Base-by-base conservation (phyloP, 2,329 filamentous ascomycete genomes). In the Aureobasidium sp. region DNA sequence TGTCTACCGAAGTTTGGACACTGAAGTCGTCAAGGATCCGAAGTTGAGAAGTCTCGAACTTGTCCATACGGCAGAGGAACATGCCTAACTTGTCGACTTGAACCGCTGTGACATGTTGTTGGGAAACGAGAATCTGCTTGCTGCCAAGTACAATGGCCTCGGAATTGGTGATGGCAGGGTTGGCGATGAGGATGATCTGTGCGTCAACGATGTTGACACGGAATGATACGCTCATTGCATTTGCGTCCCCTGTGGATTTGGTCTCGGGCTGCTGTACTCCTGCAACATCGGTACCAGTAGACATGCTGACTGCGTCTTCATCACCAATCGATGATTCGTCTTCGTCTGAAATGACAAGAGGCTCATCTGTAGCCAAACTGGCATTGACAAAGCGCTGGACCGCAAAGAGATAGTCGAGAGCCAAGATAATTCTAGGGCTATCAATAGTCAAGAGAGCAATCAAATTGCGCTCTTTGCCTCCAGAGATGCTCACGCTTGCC, bases 1-100 rank as follows among this genome's bases (percentile, higher is more conserved):
- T 86, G 69, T 99, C 93, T 79, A 99, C 85, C 3, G 90, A 94
- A 68, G 96, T 81, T 65, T 94, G 89, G 10, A 97, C 79, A 3
- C 91, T 96, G 72, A 99, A 99, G 74, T 99, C 92, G 70, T 99
- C 95, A 37, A 99, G 84, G 64, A 99, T 96, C n/a, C 94, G 86
- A 50, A 99, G 81, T 41, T 91, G 85, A 44, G 88, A 92, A 3
- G 89, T 91, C 67, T 99, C 93, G 67, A 97, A 97, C 65, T 87
- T 90, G 74, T 99, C 95, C 94, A 99, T 99, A 13, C 94, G 89
- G 71, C 95, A 99, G 34, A 99, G 76, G 73, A 97, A 99, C 94
- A 99, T 99, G 67, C 94, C 94, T 59, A 97, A 84, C 70, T 97
- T 87, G 8, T 91, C 92, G 2, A 99, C 85, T 71, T 99, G 93